Conservation (phyloP, 768 basidiomycete species). For the Amanita subjunquillea region DNA sequence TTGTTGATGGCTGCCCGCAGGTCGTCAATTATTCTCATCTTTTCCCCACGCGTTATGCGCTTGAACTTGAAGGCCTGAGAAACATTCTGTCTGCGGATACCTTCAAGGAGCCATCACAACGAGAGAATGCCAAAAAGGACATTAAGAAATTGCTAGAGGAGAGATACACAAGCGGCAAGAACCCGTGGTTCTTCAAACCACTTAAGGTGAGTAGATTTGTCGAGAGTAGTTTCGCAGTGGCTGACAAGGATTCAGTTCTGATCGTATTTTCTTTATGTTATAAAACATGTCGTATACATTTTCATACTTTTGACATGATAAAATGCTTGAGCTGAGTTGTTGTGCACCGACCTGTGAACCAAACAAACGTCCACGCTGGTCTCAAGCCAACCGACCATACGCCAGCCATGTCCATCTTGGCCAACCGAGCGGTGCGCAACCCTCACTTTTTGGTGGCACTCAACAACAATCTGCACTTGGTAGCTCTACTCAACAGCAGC, state of each 20-base stretch:
- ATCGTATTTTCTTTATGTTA: background rate
- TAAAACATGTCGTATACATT: slow-evolving; percentile 5
- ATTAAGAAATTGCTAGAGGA: slow-evolving; percentile 97
- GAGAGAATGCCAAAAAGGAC: slow-evolving; percentile 90
- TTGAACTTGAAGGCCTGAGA: slow-evolving; percentile 94
- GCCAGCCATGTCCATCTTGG: background rate
- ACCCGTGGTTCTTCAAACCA: slow-evolving; percentile 94
- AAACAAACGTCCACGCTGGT: background rate
- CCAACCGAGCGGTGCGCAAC: background rate
- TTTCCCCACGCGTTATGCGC: slow-evolving; percentile 97
- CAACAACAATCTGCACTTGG: slow-evolving; percentile 12
- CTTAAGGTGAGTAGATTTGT: slow-evolving; percentile 49
- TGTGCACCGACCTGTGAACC: background rate
- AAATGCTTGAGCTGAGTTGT: background rate
- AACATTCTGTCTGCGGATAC: slow-evolving; percentile 76
- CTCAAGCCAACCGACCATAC: background rate
- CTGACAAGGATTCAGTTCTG: background rate
- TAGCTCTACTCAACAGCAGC: slow-evolving; percentile 1
- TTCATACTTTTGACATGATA: background rate
- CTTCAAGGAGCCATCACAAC: slow-evolving; percentile 95
- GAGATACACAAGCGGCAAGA: slow-evolving; percentile 87
- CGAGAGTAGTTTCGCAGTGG: background rate
- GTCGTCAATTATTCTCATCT: slow-evolving; percentile 97
- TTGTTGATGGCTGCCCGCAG: slow-evolving; percentile 24
- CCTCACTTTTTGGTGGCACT: slow-evolving; percentile 11